Evolutionary conservation across 2,329 filamentous ascomycete species (phyloP).

Genomic region (Rutstroemia sp.): DNA sequence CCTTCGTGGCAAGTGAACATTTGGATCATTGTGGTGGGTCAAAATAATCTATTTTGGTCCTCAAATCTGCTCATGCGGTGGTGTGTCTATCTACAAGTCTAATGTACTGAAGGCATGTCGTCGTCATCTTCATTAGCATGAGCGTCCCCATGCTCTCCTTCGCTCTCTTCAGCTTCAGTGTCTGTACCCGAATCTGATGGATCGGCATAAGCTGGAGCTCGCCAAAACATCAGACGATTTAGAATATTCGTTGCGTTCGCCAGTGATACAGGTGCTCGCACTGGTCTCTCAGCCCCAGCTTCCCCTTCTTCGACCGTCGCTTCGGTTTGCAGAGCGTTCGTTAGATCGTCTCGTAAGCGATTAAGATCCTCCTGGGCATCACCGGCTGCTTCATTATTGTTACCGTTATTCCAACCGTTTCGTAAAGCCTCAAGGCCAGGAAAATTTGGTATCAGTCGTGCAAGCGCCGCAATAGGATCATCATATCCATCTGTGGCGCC

Average conservation of each 20-base stretch:
- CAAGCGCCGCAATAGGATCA: constrained; percentile 24
- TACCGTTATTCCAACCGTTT: background rate
- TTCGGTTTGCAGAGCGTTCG: background rate
- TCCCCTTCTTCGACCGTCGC: constrained; percentile 7
- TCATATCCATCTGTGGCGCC: constrained; percentile 12
- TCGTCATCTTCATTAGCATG: background rate
- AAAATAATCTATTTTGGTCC: background rate
- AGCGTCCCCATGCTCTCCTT: background rate
- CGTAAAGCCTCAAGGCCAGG: constrained; percentile 3
- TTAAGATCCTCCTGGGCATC: constrained; percentile 5
- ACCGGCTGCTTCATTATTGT: background rate
- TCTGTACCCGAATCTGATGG: background rate
- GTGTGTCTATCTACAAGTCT: background rate
- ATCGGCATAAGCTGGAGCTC: background rate
- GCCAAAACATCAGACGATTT: constrained; percentile 17
- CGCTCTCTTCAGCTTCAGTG: background rate
- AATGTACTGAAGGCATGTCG: background rate
- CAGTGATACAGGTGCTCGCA: constrained; percentile 6
- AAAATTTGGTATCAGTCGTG: constrained; percentile 17
- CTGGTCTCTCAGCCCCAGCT: constrained; percentile 1
- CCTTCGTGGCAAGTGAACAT: background rate
- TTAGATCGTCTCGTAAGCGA: background rate
- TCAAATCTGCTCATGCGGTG: background rate
- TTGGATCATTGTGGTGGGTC: background rate
- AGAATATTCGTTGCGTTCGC: constrained; percentile 16